These are phyloP conservation scores for Exophiala dermatitidis DNA, from an alignment of 2,329 filamentous ascomycete species.

Conservation along the genomic window DNA sequence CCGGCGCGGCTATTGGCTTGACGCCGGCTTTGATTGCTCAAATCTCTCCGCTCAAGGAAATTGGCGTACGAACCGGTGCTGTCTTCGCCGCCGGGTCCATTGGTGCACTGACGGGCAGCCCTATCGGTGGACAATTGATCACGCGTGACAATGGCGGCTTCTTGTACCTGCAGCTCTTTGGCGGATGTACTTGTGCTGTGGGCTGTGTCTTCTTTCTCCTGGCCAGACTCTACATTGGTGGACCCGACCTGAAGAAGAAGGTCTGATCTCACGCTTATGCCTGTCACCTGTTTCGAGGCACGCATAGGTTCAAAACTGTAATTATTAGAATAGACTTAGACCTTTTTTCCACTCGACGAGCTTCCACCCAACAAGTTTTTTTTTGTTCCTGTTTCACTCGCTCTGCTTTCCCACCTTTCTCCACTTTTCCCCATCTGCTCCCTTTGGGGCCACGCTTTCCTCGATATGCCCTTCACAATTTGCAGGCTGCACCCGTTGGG, in stretches of 20 bases:
- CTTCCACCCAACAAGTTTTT: no score
- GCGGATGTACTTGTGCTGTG: slow-evolving; percentile 47
- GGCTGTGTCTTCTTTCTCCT: slow-evolving; percentile 37
- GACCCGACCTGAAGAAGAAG: slow-evolving; percentile 28
- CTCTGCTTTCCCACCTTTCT: no score
- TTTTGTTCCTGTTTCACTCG: no score
- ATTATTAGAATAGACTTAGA: no score
- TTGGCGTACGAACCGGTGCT: slow-evolving; percentile 61
- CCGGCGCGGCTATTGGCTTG: slow-evolving; percentile 59
- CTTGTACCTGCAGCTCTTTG: slow-evolving; percentile 58
- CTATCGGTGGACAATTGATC: slow-evolving; percentile 57
- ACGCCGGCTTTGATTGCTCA: slow-evolving; percentile 55
- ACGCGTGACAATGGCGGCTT: slow-evolving; percentile 47
- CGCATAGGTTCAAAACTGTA: no score
- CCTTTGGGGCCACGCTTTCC: no score
- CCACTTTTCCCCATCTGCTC: no score
- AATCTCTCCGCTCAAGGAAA: slow-evolving; percentile 61
- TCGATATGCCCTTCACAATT: no score
- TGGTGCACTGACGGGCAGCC: slow-evolving; percentile 59
- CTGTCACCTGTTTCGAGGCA: no score
- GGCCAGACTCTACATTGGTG: slow-evolving; percentile 33
- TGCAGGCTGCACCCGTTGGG: no score
- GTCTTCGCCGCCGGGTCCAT: slow-evolving; percentile 57
- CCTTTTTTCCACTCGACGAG: no score
- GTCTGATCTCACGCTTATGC: slow-evolving; percentile 20